Evolutionary conservation across 1,139 yeast genomes (phyloP).

Genomic region (Kodamaea alishanica): DNA sequence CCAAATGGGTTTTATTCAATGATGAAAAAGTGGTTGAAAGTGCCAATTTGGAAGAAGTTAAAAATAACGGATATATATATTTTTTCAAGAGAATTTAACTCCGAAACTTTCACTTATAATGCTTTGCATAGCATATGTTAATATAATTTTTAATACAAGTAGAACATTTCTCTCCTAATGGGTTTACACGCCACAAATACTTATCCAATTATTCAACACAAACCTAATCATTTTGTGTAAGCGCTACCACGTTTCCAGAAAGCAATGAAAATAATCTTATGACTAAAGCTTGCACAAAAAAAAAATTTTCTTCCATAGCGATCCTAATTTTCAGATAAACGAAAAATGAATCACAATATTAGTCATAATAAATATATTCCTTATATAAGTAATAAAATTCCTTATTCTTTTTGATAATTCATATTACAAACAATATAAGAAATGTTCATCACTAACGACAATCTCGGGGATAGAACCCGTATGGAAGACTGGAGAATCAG

Average conservation of each 20-base stretch:
- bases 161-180: no score
- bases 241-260: no score
- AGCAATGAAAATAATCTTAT: no score
- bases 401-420: neutral
- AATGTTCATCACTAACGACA: slow-evolving; percentile 82
- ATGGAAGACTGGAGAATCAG: slow-evolving; percentile 84
- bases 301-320: no score
- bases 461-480: slow-evolving; percentile 77
- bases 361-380: neutral
- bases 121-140: no score
- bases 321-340: neutral
- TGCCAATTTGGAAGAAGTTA: slow-evolving; percentile 61
- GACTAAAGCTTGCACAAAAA: no score
- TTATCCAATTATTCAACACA: no score
- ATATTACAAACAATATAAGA: slow-evolving; percentile 5
- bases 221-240: no score
- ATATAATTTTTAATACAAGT: no score
- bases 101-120: no score
- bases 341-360: neutral
- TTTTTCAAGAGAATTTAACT: slow-evolving; percentile 28
- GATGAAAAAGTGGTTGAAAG: slow-evolving; percentile 89
- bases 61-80: slow-evolving; percentile 61
- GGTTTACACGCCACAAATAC: no score
- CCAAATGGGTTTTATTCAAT: slow-evolving; percentile 81
- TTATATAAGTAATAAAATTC: neutral